Conservation (phyloP, 306 rosid species). For the Astragalus glycyphyllos region DNA sequence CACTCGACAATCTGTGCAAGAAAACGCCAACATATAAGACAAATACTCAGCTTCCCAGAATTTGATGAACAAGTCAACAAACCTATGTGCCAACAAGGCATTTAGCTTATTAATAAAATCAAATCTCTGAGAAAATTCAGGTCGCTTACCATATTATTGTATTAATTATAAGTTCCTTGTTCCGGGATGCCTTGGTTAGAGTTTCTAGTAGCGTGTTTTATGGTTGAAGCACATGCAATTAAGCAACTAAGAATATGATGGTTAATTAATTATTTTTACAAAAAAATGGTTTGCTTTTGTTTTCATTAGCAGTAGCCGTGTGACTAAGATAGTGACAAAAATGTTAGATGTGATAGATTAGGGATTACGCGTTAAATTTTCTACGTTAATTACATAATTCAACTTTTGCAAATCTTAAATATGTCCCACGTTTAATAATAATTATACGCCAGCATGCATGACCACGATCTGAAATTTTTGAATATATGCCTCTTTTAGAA, state of each 20-base stretch:
- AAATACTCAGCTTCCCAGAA: slow-evolving; percentile 35
- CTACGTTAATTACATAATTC: slow-evolving; percentile 4
- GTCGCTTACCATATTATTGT: background rate
- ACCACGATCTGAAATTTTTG: background rate
- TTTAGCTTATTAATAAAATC: slow-evolving; percentile 35
- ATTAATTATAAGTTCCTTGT: slow-evolving; percentile 39
- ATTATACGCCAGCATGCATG: background rate
- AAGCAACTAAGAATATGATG: background rate
- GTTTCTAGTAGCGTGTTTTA: slow-evolving; percentile 56
- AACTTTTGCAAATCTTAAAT: background rate
- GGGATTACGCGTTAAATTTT: slow-evolving; percentile 23
- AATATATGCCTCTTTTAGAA: background rate
- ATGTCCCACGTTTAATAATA: slow-evolving; percentile 13
- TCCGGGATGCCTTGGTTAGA: slow-evolving; percentile 50
- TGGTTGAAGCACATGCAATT: slow-evolving; percentile 65
- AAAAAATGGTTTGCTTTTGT: slow-evolving; percentile 34
- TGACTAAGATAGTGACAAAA: slow-evolving; percentile 40
- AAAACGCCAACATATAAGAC: slow-evolving; percentile 26
- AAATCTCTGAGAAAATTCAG: slow-evolving; percentile 38
- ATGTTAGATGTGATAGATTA: slow-evolving; percentile 29
- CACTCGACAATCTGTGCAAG: slow-evolving; percentile 19
- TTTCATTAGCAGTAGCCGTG: slow-evolving; percentile 35
- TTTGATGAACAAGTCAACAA: slow-evolving; percentile 45
- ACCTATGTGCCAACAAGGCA: slow-evolving; percentile 13
- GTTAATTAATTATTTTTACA: slow-evolving; percentile 32